phyloP scores from a whole-genome alignment of 305 asterid genomes.

The Nicotiana rustica region DNA sequence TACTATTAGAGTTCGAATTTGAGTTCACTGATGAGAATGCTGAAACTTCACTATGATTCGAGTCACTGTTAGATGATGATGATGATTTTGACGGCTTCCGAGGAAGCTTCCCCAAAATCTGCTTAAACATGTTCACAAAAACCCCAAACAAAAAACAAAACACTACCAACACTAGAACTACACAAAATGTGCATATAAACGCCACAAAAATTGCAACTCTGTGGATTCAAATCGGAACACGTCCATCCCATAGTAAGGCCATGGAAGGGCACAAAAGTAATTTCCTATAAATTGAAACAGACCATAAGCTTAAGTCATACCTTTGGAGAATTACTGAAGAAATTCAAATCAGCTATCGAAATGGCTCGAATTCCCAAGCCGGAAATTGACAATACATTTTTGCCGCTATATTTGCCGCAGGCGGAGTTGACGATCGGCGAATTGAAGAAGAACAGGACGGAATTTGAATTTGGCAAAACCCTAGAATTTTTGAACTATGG shows the following conservation, averaged over 20 bases:
- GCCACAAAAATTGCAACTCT: background rate
- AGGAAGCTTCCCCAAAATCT: conserved; percentile 52
- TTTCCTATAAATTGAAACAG: conserved; percentile 1
- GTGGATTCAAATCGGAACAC: background rate
- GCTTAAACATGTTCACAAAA: conserved; percentile 48
- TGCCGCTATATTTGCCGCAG: background rate
- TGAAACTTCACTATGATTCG: conserved; percentile 35
- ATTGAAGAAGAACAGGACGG: background rate
- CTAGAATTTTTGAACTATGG: conserved; percentile 33
- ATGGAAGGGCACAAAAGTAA: background rate
- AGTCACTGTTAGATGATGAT: conserved; percentile 35
- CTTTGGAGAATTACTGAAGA: conserved; percentile 23
- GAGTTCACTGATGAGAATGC: conserved; percentile 34
- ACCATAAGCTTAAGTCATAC: background rate
- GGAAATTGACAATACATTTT: background rate
- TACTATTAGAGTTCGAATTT: conserved; percentile 31
- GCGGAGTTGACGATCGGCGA: background rate
- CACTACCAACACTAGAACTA: background rate
- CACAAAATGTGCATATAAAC: conserved; percentile 11
- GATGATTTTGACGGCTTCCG: conserved; percentile 49
- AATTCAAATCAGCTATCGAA: conserved; percentile 16
- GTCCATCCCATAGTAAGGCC: background rate
- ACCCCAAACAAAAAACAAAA: conserved; percentile 30
- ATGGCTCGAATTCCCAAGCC: background rate
- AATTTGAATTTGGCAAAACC: conserved; percentile 33